Evolutionary conservation across 345 rosid genomes (phyloP), one percentile per base, ranked within the genome.

Genomic region (Conringia planisiliqua): DNA sequence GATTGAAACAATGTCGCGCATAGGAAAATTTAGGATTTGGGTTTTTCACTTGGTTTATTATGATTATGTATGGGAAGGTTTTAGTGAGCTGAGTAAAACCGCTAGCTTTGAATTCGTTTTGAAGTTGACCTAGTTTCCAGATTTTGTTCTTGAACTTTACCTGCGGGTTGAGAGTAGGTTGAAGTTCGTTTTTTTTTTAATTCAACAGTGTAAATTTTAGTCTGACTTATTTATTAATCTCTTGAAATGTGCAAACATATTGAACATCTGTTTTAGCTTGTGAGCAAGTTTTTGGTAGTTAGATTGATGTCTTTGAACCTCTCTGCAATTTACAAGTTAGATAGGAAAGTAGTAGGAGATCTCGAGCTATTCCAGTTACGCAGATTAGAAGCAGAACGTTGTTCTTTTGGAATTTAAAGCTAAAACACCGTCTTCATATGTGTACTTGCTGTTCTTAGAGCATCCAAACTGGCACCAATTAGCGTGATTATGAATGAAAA

Each of bases 61-160:
- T 39, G 20, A 27, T 40, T 10, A 9, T 44, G 26, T 20, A 59
- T 0, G 38, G 8, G 10, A 22, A 61, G 30, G 30, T 35, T 47
- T 58, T 57, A 26, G 38, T 33, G 38, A 65, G 3, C 30, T 35
- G 48, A 22, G 39, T 44, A 16, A 66, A 74, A 7, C 27, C 54
- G n/a, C 20, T 0, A 50, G 56, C 73, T 58, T 55, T 29, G 16
- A 4, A 22, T 40, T 64, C 54, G 27, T 13, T 38, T 57, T 44
- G 54, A 39, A 59, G 62, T 20, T 68, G 29, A 65, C 58, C 50
- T 18, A 42, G 12, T 72, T 60, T 63, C 36, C 17, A 20, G 57
- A 57, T 2, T 30, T 57, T 56, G 30, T 33, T 57, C 22, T 11
- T 57, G 0, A 12, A 64, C 20, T n/a, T 22, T 7, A 29, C 32